A percentile compares a stretch with the other conserved stretches of the same genome.
Evolutionary conservation across 345 rosid genomes (phyloP).

Genomic region (Stellera chamaejasme): DNA sequence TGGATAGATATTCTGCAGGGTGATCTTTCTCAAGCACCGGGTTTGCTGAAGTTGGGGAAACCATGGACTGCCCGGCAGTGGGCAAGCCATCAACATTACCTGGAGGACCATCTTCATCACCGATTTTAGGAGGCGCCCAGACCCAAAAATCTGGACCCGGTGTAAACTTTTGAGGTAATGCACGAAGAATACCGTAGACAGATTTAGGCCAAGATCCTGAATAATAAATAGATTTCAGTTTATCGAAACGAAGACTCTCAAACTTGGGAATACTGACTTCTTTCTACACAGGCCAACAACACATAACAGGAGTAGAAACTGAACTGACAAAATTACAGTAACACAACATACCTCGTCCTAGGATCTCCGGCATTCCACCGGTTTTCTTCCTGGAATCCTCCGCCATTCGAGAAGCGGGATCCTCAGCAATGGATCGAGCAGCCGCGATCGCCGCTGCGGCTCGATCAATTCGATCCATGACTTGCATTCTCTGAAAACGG

Average conservation of each 20-base stretch:
- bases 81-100: constrained; percentile 15
- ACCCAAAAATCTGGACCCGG: constrained; percentile 98
- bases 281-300: neutral
- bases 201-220: neutral
- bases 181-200: constrained; percentile 30
- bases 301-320: neutral
- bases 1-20: constrained; percentile 39
- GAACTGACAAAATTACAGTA: neutral
- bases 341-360: constrained; percentile 16
- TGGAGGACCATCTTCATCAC: constrained; percentile 12
- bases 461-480: constrained; percentile 42
- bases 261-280: neutral
- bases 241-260: neutral
- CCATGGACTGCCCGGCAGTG: constrained; percentile 21
- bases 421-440: constrained; percentile 48
- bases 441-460: constrained; percentile 82
- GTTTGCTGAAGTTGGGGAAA: constrained; percentile 23
- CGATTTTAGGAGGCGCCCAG: constrained; percentile 61
- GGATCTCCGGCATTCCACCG: neutral
- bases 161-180: constrained; percentile 33
- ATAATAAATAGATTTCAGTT: neutral
- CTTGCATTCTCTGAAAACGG: constrained; percentile 72
- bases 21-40: constrained; percentile 53
- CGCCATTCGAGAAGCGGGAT: constrained; percentile 15
- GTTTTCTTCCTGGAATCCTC: constrained; percentile 12